Evolutionary conservation across 1,284 basidiomycete genomes (phyloP).

Genomic region (Cutaneotrichosporon spelunceum): DNA sequence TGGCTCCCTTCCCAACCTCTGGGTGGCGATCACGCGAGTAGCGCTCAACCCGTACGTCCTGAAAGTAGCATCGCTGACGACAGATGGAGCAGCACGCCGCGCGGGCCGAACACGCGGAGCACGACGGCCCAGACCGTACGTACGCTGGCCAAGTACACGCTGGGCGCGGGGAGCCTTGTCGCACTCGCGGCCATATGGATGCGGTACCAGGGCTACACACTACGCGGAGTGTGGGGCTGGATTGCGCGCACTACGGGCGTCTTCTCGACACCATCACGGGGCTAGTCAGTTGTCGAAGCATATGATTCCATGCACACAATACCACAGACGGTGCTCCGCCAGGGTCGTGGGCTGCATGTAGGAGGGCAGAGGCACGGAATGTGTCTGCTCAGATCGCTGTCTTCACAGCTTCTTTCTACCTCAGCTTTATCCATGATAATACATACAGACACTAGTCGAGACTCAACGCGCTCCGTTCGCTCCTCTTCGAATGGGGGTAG

Average conservation of each 20-base stretch:
- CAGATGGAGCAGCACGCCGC: slow-evolving; percentile 28
- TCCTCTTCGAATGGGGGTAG: slow-evolving; percentile 59
- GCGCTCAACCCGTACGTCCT: slow-evolving; percentile 42
- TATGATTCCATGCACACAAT: slow-evolving; percentile 12
- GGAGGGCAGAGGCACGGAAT: too few species aligned
- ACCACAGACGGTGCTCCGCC: background rate
- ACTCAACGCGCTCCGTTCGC: slow-evolving; percentile 39
- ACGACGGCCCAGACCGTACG: slow-evolving; percentile 40
- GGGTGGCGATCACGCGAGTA: slow-evolving; percentile 48
- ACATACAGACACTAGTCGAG: slow-evolving; percentile 14
- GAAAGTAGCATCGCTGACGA: slow-evolving; percentile 5
- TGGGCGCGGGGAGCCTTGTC: slow-evolving; percentile 30
- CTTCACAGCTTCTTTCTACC: too few species aligned
- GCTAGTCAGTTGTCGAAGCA: background rate
- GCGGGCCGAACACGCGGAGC: slow-evolving; percentile 38
- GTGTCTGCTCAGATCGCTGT: too few species aligned
- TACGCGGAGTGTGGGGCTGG: slow-evolving; percentile 46
- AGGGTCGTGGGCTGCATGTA: too few species aligned
- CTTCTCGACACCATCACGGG: slow-evolving; percentile 10
- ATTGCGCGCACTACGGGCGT: slow-evolving; percentile 28
- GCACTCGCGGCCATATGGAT: slow-evolving; percentile 42
- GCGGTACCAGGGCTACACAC: slow-evolving; percentile 47
- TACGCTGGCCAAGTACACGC: slow-evolving; percentile 30
- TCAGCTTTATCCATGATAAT: background rate
- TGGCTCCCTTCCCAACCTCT: slow-evolving; percentile 51